These are phyloP conservation scores for Fusarium musae DNA, from an alignment of 2,329 filamentous ascomycete genomes.

Conservation along the genomic window DNA sequence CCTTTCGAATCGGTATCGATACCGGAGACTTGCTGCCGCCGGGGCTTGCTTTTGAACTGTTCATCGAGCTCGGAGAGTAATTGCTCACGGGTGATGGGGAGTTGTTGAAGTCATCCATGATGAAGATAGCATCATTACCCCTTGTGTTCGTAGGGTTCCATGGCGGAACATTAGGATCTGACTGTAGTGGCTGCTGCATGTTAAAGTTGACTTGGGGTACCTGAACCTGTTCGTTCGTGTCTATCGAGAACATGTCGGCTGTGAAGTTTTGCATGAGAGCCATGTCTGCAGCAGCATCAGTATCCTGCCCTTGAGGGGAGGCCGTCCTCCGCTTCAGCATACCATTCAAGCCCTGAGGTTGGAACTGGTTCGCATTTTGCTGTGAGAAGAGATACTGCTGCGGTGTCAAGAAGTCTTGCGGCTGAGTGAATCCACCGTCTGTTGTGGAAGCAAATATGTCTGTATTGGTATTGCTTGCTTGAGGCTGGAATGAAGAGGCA, in stretches of 20 bases:
- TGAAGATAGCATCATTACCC: constrained; percentile 47
- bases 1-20: constrained; percentile 54
- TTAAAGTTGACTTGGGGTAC: constrained; percentile 48
- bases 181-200: constrained; percentile 53
- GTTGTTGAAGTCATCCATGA: constrained; percentile 54
- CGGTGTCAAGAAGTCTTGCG: constrained; percentile 50
- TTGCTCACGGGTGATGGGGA: constrained; percentile 47
- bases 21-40: constrained; percentile 44
- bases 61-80: constrained; percentile 48
- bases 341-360: constrained; percentile 42
- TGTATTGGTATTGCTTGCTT: constrained; percentile 31
- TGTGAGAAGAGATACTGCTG: constrained; percentile 55
- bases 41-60: constrained; percentile 40
- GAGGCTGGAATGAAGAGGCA: constrained; percentile 46
- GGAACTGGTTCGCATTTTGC: constrained; percentile 41
- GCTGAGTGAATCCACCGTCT: constrained; percentile 48
- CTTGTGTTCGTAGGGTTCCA: constrained; percentile 56
- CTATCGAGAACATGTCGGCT: constrained; percentile 44
- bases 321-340: constrained; percentile 26
- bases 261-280: constrained; percentile 49
- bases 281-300: constrained; percentile 44
- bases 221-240: constrained; percentile 41
- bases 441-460: constrained; percentile 48
- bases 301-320: constrained; percentile 22
- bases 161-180: constrained; percentile 51